These are phyloP conservation scores for Cyberlindnera xylosilytica DNA, from an alignment of 805 yeast genomes.

Conservation along the genomic window DNA sequence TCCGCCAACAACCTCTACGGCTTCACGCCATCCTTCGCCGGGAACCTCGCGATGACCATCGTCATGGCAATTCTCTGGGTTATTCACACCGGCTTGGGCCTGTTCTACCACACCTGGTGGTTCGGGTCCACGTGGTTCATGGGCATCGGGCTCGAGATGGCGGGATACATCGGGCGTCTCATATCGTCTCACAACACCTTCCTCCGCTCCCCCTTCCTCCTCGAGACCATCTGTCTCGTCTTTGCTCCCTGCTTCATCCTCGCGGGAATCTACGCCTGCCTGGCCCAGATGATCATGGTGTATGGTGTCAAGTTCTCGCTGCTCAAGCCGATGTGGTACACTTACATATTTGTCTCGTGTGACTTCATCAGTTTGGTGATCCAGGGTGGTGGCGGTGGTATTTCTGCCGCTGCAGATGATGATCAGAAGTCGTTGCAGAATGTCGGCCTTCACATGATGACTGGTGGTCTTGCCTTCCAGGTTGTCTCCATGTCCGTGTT, in stretches of 20 bases:
- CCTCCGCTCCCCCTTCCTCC: conserved; percentile 37
- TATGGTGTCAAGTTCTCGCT: conserved; percentile 54
- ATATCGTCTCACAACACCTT: conserved; percentile 38
- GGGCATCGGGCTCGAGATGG: conserved; percentile 57
- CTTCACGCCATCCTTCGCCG: background rate
- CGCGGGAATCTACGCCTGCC: conserved; percentile 76
- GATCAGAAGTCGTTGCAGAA: conserved; percentile 18
- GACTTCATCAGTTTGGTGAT: conserved; percentile 62
- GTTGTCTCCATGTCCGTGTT: conserved; percentile 67
- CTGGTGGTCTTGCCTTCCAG: conserved; percentile 77
- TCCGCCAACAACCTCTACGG: background rate
- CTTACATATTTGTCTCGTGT: conserved; percentile 60
- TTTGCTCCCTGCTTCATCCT: conserved; percentile 80
- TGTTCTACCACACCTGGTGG: conserved; percentile 59
- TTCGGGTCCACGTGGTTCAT: conserved; percentile 55
- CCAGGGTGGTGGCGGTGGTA: conserved; percentile 78
- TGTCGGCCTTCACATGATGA: conserved; percentile 59
- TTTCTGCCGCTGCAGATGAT: conserved; percentile 35
- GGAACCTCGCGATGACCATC: background rate
- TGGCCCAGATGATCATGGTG: conserved; percentile 64
- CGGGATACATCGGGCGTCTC: conserved; percentile 65
- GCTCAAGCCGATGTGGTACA: conserved; percentile 55
- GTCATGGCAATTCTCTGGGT: conserved; percentile 44
- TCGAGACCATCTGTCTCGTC: conserved; percentile 68
- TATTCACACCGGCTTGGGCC: conserved; percentile 40